Conservation (phyloP, 441 rosid genomes). For the Euphorbia schlechtendalii region DNA sequence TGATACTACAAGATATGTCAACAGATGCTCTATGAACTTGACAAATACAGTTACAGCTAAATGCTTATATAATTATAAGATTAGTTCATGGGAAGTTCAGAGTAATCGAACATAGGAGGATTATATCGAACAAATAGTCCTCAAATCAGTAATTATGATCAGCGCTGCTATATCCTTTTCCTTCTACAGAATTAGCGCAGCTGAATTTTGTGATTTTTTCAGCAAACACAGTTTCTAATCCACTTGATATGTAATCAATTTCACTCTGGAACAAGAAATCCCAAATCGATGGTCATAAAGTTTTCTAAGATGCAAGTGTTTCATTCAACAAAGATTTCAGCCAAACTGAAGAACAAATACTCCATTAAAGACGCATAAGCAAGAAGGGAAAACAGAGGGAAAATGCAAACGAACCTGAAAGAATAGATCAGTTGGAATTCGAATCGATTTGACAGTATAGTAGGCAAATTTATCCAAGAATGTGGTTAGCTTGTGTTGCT, state of each 20-base stretch:
- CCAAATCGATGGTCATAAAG: background rate
- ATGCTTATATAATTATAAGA: too few species aligned
- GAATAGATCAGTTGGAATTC: slow-evolving; percentile 61
- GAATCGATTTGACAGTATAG: slow-evolving; percentile 52
- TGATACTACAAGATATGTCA: too few species aligned
- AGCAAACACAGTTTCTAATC: background rate
- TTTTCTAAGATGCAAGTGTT: background rate
- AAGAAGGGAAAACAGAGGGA: background rate
- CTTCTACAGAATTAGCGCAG: too few species aligned
- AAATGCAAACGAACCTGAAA: slow-evolving; percentile 41
- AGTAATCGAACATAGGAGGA: background rate
- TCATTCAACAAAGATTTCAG: background rate
- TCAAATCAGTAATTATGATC: too few species aligned
- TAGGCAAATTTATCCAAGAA: slow-evolving; percentile 55
- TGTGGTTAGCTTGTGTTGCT: slow-evolving; percentile 59
- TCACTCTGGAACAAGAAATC: background rate
- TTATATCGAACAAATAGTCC: background rate
- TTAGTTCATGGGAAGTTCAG: background rate
- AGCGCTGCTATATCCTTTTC: too few species aligned
- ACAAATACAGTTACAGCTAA: too few species aligned
- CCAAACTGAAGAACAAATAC: background rate
- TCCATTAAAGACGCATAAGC: background rate
- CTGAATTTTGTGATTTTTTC: too few species aligned
- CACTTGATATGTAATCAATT: background rate
- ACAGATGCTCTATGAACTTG: too few species aligned